phyloP scores from a whole-genome alignment of 257 asterid species.

The Linderniella brevidens region DNA sequence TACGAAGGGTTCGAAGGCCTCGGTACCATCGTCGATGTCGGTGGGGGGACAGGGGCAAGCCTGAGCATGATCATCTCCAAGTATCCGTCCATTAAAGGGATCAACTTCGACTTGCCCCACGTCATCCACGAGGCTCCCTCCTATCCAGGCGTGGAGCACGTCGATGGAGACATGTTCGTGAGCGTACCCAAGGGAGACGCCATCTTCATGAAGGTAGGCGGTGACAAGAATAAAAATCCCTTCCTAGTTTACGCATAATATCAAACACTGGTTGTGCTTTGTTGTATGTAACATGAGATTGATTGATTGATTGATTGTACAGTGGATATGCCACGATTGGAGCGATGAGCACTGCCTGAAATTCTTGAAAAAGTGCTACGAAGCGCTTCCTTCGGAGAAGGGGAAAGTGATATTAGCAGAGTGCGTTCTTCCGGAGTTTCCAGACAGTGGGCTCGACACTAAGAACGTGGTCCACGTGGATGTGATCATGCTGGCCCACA shows the following conservation, averaged over 20 bases:
- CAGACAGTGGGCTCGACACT: slow-evolving; percentile 38
- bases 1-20: slow-evolving; percentile 28
- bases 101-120: slow-evolving; percentile 31
- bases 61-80: slow-evolving; percentile 17
- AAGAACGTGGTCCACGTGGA: slow-evolving; percentile 51
- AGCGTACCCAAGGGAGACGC: slow-evolving; percentile 58
- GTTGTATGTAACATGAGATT: background rate
- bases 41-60: slow-evolving; percentile 31
- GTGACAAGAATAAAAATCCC: background rate
- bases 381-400: slow-evolving; percentile 38
- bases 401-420: slow-evolving; percentile 76
- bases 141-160: slow-evolving; percentile 29
- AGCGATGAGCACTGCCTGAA: slow-evolving; percentile 65
- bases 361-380: slow-evolving; percentile 56
- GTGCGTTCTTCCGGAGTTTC: slow-evolving; percentile 55
- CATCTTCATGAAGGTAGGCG: slow-evolving; percentile 53
- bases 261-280: background rate
- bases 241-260: background rate
- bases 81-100: slow-evolving; percentile 21
- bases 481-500: slow-evolving; percentile 72
- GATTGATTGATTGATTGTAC: background rate
- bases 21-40: slow-evolving; percentile 27
- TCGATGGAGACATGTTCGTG: slow-evolving; percentile 60
- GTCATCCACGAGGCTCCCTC: slow-evolving; percentile 18
- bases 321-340: slow-evolving; percentile 74